Evolutionary conservation across 768 basidiomycete genomes (phyloP).

Genomic region (Leucosporidium creatinivorum): DNA sequence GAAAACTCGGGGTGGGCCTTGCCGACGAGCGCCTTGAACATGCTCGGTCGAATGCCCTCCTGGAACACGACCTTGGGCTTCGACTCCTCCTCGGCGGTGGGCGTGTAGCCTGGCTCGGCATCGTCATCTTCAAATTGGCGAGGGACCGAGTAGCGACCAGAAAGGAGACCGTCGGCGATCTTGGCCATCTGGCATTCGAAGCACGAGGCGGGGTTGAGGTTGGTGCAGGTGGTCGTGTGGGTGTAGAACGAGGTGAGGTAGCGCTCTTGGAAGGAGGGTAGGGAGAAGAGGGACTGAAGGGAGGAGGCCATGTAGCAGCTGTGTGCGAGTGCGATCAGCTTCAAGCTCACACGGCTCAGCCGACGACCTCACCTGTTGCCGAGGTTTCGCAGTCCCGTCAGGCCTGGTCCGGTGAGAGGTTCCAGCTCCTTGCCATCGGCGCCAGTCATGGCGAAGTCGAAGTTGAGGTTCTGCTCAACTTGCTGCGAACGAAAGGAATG

Average conservation of each 20-base stretch:
- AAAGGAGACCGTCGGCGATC: constrained; percentile 81
- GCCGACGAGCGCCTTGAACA: constrained; percentile 83
- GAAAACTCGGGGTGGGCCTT: constrained; percentile 88
- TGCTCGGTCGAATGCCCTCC: constrained; percentile 68
- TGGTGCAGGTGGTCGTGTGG: constrained; percentile 60
- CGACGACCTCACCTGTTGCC: constrained; percentile 63
- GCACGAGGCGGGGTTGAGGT: constrained; percentile 67
- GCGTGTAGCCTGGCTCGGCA: constrained; percentile 1
- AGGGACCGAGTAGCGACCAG: constrained; percentile 77
- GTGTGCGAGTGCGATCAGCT: background rate
- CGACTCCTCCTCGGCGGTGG: constrained; percentile 25
- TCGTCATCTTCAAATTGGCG: constrained; percentile 35
- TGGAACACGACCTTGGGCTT: constrained; percentile 59
- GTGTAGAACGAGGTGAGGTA: constrained; percentile 52
- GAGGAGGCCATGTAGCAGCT: constrained; percentile 98
- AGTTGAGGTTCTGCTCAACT: constrained; percentile 92
- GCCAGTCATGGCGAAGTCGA: constrained; percentile 82
- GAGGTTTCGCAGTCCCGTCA: constrained; percentile 84
- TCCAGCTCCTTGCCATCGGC: constrained; percentile 81
- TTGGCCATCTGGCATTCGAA: constrained; percentile 95
- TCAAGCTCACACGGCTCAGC: background rate
- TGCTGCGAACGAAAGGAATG: constrained; percentile 50
- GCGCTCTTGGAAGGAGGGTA: constrained; percentile 65
- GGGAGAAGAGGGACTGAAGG: constrained; percentile 74
- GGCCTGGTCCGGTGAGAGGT: constrained; percentile 77